Conservation (phyloP, 495 filamentous ascomycete genomes). For the Barbatosphaeria neglecta region DNA sequence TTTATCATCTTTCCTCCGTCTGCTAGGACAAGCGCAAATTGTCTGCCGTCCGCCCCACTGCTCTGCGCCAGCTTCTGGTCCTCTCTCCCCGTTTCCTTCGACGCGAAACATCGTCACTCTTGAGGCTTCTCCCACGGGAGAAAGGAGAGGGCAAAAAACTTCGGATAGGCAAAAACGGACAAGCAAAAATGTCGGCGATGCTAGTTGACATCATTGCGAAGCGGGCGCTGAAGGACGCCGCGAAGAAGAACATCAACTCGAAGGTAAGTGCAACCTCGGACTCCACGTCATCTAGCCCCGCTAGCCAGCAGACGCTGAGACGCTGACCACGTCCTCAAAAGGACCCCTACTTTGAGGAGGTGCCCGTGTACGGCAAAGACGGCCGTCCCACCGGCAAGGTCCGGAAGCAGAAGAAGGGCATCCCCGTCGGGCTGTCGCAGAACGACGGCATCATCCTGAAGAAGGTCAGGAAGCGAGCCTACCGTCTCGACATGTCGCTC, state of each 20-base stretch:
- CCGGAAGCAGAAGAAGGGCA: slow-evolving; percentile 57
- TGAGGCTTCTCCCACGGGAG: too few species aligned
- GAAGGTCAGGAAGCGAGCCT: slow-evolving; percentile 68
- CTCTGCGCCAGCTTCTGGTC: too few species aligned
- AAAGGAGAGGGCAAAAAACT: too few species aligned
- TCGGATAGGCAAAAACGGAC: not conserved
- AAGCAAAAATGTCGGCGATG: slow-evolving; percentile 10
- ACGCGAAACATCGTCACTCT: too few species aligned
- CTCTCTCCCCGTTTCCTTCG: too few species aligned
- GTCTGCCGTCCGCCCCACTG: too few species aligned
- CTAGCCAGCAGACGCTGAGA: too few species aligned
- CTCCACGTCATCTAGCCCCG: too few species aligned
- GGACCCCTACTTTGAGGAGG: slow-evolving; percentile 67
- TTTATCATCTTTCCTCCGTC: slow-evolving; percentile 3
- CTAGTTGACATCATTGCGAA: slow-evolving; percentile 44
- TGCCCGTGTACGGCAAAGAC: slow-evolving; percentile 55
- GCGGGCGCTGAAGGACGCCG: slow-evolving; percentile 52
- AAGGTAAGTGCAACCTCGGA: slow-evolving; percentile 36
- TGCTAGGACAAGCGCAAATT: too few species aligned
- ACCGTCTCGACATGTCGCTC: slow-evolving; percentile 66
- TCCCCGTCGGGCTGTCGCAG: slow-evolving; percentile 59
- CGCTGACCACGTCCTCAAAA: slow-evolving; percentile 7
- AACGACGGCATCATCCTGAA: slow-evolving; percentile 72
- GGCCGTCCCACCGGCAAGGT: slow-evolving; percentile 40
- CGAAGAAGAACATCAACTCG: slow-evolving; percentile 55